Evolutionary conservation across 2,329 filamentous ascomycete species (phyloP), one percentile per base, ranked within the genome.

Genomic region (Pseudocercospora macadamiae): DNA sequence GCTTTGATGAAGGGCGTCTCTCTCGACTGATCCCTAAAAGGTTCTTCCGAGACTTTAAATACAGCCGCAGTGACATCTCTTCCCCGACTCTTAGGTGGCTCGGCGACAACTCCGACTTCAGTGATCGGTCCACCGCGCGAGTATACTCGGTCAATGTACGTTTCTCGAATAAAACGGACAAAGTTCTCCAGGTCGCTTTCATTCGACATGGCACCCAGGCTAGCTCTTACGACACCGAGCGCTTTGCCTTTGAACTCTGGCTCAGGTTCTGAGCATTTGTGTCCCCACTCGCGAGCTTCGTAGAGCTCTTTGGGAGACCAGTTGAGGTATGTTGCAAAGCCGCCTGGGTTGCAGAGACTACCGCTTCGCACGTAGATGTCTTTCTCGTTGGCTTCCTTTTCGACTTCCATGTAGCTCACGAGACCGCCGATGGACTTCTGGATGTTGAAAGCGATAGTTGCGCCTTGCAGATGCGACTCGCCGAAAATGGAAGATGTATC

Each of bases 331-430:
- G 82, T 81, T 12, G 91, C 88, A 59, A 96, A 84, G 2, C 91
- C 91, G 6, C 92, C 93, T 0, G 93, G 93, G 66, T 96, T 96
- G 75, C 93, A 97, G 1, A 97, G 80, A 0, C 91, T 89, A 4
- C 93, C 93, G 1, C 90, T 96, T 37, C 93, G 85, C 16, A 97
- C 77, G 68, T 96, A 90, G 39, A 97, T 89, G 47, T 85, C 83
- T 63, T 88, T 89, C 10, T 95, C 79, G 5, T 84, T 82, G 4
- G 91, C 89, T 30, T 97, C 79, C 72, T 92, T 95, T 71, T 97
- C 92, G 19, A 97, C 87, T 69, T 96, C 92, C 14, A 85, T 81
- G 62, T 92, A 87, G 61, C 89, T 89, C 45, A 93, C 74, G 86
- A 91, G 96, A 30, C 84, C 83, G 0, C 90, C 89, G 5, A 78